Base-by-base conservation (phyloP, 2,329 filamentous ascomycete genomes). In the Balansia obtecta region DNA sequence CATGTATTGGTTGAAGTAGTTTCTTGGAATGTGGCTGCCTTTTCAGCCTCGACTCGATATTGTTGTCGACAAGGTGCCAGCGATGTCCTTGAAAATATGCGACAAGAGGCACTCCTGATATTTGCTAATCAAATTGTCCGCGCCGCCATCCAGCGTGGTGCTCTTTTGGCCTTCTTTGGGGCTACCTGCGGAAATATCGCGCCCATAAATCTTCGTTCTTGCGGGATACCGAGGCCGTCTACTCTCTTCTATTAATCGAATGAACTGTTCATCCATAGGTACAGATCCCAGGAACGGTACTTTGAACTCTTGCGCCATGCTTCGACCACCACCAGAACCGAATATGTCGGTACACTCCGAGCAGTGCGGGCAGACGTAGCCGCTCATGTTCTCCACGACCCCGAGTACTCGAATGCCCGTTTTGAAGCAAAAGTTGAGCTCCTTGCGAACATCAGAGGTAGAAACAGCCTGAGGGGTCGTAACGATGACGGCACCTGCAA, bases 341-440 rank as follows among this genome's bases (percentile, higher is more conserved):
- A 98, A 98, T 48, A 97, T 79, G 67, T 97, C 88, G 48, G 88
- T 95, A 68, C 91, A 94, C 65, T 96, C 89, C 46, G 78, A 79
- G 66, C 82, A 86, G 61, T 84, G 79, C 7, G 82, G 82, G 62
- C 87, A 93, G n/a, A 93, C 85, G 59, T 87, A 94, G 2, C 88
- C 88, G 57, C 83, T 85, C 93, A 98, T 97, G 65, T 98, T 98
- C 71, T 98, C 93, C 44, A 98, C 79, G 1, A 98, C 90, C 0
- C 93, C 93, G 11, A 97, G 72, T 37, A 94, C 81, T 2, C 76
- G 74, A 46, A 95, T 83, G 32, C 80, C 78, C 1, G 87, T 91
- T 71, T 95, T 95, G 48, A 74, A 73, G 68, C 90, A 96, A 63
- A 96, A 95, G 65, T 95, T 95, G 55, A 95, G 77, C 67, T 95